Conservation (phyloP, 148 eudicot genomes). For the Chenopodium formosanum region DNA sequence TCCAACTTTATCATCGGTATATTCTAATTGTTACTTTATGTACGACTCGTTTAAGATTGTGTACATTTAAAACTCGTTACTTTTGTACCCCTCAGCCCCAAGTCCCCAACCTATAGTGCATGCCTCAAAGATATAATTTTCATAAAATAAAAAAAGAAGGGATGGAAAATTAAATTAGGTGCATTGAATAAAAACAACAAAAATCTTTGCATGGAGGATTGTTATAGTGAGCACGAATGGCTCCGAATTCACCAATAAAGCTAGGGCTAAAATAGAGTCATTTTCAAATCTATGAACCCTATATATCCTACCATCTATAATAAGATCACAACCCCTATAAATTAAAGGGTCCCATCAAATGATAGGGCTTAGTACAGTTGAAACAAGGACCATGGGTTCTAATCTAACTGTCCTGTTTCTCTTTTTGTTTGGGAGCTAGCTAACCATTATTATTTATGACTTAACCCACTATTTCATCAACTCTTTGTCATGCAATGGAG, state of each 20-base stretch:
- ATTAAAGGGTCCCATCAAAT: constrained; percentile 16
- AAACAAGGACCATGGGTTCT: neutral
- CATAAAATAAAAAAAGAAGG: no score
- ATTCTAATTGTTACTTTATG: no score
- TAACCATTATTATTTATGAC: neutral
- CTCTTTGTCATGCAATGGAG: constrained; percentile 4
- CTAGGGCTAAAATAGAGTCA: neutral
- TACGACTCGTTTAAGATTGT: no score
- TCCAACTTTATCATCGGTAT: no score
- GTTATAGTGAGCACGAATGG: neutral
- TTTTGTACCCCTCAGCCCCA: no score
- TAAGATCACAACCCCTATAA: neutral
- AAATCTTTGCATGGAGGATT: neutral
- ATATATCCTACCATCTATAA: neutral
- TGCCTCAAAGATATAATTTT: no score
- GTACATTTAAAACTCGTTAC: no score
- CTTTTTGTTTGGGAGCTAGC: constrained; percentile 1
- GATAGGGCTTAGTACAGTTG: neutral
- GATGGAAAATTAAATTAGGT: no score
- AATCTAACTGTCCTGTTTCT: neutral
- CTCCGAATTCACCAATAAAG: neutral
- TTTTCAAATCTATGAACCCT: neutral
- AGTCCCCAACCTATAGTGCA: no score
- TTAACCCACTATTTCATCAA: neutral
- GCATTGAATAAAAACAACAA: neutral